Conservation (phyloP, 1,139 yeast species). For the Geotrichum phurueaensis region DNA sequence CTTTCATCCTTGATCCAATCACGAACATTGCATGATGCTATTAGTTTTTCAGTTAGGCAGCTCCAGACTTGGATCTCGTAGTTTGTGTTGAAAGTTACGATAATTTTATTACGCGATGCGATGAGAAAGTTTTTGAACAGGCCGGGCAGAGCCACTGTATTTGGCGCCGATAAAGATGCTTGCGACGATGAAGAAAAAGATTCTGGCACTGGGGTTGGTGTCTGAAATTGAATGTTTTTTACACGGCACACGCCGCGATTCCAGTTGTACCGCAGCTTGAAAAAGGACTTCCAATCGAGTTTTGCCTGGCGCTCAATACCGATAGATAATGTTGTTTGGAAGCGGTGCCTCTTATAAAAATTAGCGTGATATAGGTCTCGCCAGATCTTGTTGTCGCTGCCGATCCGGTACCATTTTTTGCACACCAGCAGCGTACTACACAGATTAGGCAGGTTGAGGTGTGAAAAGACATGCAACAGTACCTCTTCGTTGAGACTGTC, state of each 20-base stretch:
- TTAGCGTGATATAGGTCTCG: slow-evolving; percentile 11
- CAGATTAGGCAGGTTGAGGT: slow-evolving; percentile 7
- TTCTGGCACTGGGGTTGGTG: not conserved
- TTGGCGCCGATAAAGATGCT: not conserved
- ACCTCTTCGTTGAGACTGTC: slow-evolving; percentile 15
- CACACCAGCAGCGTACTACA: slow-evolving; percentile 9
- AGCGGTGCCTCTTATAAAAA: slow-evolving; percentile 9
- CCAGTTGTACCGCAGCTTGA: slow-evolving; percentile 17
- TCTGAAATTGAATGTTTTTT: not conserved
- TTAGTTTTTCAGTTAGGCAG: slow-evolving; percentile 1
- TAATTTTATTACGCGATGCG: slow-evolving; percentile 16
- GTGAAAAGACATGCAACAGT: slow-evolving; percentile 10
- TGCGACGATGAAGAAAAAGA: not conserved
- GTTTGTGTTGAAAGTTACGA: slow-evolving; percentile 3
- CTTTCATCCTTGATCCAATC: slow-evolving; percentile 1
- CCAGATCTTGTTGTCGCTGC: slow-evolving; percentile 19
- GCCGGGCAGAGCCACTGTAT: not conserved
- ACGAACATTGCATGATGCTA: slow-evolving; percentile 2
- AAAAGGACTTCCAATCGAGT: slow-evolving; percentile 16
- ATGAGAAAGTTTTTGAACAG: not conserved
- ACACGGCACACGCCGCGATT: slow-evolving; percentile 13
- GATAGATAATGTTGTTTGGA: slow-evolving; percentile 6
- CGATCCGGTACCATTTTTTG: slow-evolving; percentile 15
- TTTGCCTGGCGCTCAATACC: slow-evolving; percentile 5
- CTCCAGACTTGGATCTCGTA: slow-evolving; percentile 10